Conservation (phyloP, 2,329 filamentous ascomycete genomes). For the Exophiala lecanii-corni region DNA sequence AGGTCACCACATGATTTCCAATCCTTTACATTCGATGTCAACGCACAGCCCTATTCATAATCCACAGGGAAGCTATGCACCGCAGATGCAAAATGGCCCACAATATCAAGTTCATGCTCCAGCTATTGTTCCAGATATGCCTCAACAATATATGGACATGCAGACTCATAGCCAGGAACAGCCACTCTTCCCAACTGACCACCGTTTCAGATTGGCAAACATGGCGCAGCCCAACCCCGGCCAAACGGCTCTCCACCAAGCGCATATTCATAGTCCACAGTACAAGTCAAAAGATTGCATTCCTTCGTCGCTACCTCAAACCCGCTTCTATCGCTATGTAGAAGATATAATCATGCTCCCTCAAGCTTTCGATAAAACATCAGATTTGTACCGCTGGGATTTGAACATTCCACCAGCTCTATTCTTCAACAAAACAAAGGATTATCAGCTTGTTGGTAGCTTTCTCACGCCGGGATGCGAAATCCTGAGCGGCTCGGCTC, state of each 20-base stretch:
- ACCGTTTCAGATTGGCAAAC: conserved; percentile 1
- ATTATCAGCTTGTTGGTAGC: conserved; percentile 17
- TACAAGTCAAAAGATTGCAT: conserved; percentile 31
- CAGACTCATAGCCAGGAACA: neutral
- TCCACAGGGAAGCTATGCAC: neutral
- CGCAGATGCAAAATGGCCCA: too few relatives aligned
- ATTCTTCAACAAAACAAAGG: conserved; percentile 16
- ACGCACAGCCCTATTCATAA: neutral
- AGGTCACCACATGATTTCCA: neutral
- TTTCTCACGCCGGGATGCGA: conserved; percentile 26
- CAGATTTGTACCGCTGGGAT: conserved; percentile 30
- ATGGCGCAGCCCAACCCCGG: conserved; percentile 38
- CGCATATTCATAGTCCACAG: conserved; percentile 51
- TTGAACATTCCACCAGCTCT: conserved; percentile 34
- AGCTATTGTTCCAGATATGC: too few relatives aligned
- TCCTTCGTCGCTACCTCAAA: conserved; percentile 3
- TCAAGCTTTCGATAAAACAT: conserved; percentile 27
- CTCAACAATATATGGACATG: too few relatives aligned
- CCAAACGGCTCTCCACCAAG: conserved; percentile 54
- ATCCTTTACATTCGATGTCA: too few relatives aligned
- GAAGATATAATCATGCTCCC: conserved; percentile 32
- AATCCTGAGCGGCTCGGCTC: conserved; percentile 50
- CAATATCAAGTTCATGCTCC: neutral
- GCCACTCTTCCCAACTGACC: conserved; percentile 5
- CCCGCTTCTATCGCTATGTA: conserved; percentile 35